Percentiles rank a stretch among this genome's conserved stretches.
These are phyloP conservation scores for Aspergillus proliferans DNA, from an alignment of 2,329 filamentous ascomycete genomes.

Conservation along the genomic window DNA sequence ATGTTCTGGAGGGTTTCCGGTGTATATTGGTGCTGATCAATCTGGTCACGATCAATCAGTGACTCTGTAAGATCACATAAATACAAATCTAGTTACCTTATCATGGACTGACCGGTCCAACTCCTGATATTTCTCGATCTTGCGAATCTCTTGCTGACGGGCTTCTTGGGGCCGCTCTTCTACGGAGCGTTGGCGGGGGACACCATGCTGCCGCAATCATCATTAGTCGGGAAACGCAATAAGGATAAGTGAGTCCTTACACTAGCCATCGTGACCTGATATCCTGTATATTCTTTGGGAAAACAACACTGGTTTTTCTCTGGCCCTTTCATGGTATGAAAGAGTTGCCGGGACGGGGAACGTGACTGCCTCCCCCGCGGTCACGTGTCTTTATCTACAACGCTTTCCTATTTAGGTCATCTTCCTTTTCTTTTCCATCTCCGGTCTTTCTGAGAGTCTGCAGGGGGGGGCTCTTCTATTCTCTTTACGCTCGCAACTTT, in stretches of 20 bases:
- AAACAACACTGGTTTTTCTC: not conserved
- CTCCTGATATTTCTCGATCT: conserved; percentile 68
- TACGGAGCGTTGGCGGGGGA: conserved; percentile 60
- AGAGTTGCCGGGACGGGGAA: not conserved
- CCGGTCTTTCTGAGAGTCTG: not conserved
- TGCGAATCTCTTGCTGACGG: conserved; percentile 63
- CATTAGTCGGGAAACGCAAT: conserved; percentile 8
- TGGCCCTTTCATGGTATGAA: not conserved
- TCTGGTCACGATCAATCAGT: conserved; percentile 23
- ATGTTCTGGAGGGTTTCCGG: conserved; percentile 39
- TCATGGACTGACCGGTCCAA: conserved; percentile 62
- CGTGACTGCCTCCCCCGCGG: not conserved
- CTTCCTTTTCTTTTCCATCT: not conserved
- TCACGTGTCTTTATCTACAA: conserved; percentile 4
- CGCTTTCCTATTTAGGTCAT: not conserved
- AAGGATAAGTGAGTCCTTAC: conserved; percentile 11
- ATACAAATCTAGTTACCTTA: conserved; percentile 46
- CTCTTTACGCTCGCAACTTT: not conserved
- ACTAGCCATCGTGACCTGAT: conserved; percentile 23
- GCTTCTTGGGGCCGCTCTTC: conserved; percentile 62
- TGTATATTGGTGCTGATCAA: conserved; percentile 34
- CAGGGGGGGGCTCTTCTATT: not conserved
- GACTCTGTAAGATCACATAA: not conserved
- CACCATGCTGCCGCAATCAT: conserved; percentile 62
- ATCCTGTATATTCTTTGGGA: too few relatives aligned